Conservation (phyloP, 352 stramenopile genomes). For the Pythium periplocum region DNA sequence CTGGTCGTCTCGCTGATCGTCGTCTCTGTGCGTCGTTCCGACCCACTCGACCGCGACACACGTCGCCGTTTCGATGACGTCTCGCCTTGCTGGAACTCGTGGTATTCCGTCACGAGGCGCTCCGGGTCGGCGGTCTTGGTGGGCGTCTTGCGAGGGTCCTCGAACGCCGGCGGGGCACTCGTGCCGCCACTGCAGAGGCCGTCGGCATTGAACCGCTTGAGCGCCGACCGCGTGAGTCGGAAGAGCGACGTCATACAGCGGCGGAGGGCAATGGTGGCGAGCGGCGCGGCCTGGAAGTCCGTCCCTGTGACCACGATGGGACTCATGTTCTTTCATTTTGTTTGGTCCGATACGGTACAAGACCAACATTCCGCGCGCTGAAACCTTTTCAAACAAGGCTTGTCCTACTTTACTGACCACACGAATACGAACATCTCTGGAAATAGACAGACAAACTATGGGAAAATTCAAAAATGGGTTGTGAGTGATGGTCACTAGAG, state of each 20-base stretch:
- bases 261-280: slow-evolving; percentile 7
- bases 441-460: too few relatives aligned
- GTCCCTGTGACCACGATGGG: neutral
- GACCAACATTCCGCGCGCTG: too few relatives aligned
- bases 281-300: slow-evolving; percentile 1
- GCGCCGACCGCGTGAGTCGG: slow-evolving; percentile 13
- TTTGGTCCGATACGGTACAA: slow-evolving; percentile 8
- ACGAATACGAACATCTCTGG: too few relatives aligned
- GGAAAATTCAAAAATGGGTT: too few relatives aligned
- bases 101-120: slow-evolving; percentile 12
- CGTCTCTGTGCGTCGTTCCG: neutral
- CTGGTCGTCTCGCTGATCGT: slow-evolving; percentile 1
- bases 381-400: too few relatives aligned
- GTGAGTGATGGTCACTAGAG: too few relatives aligned
- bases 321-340: slow-evolving; percentile 3
- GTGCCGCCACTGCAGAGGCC: too few relatives aligned
- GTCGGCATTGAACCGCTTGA: slow-evolving; percentile 7
- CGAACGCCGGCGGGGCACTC: too few relatives aligned
- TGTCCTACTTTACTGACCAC: too few relatives aligned
- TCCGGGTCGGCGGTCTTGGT: slow-evolving; percentile 2
- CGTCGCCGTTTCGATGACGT: slow-evolving; percentile 12
- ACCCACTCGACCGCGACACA: neutral
- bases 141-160: neutral
- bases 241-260: neutral
- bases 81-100: slow-evolving; percentile 17